Evolutionary conservation across 2,329 filamentous ascomycete genomes (phyloP).

Genomic region (Aciculosporium take): DNA sequence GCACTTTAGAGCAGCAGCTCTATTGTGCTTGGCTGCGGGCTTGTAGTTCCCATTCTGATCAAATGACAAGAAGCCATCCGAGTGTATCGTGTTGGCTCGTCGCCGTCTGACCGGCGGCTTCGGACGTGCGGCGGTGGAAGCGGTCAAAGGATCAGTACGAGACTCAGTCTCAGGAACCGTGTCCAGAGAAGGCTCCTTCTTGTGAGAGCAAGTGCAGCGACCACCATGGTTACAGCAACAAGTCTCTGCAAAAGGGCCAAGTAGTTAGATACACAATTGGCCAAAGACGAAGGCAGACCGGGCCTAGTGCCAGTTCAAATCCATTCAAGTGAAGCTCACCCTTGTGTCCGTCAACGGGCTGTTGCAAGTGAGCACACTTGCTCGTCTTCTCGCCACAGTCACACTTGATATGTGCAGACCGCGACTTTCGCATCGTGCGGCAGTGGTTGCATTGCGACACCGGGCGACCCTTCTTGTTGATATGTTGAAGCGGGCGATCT

Average conservation of each 20-base stretch:
- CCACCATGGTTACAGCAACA: conserved; percentile 59
- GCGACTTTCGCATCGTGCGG: conserved; percentile 88
- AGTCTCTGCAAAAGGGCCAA: conserved; percentile 32
- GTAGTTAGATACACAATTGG: conserved; percentile 6
- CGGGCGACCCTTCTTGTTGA: conserved; percentile 94
- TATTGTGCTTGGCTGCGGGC: conserved; percentile 44
- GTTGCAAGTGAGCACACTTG: conserved; percentile 48
- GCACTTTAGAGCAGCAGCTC: conserved; percentile 45
- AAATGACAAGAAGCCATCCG: conserved; percentile 43
- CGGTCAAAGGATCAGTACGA: conserved; percentile 28
- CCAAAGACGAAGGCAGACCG: conserved; percentile 3
- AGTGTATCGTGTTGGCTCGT: conserved; percentile 47
- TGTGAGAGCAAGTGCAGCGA: conserved; percentile 49
- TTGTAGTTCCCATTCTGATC: conserved; percentile 53
- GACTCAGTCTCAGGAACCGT: conserved; percentile 51
- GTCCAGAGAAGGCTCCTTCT: conserved; percentile 46
- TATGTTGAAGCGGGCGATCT: conserved; percentile 87
- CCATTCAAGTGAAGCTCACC: conserved; percentile 28
- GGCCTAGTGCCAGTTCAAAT: neutral
- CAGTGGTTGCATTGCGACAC: conserved; percentile 98
- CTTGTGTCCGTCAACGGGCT: conserved; percentile 42
- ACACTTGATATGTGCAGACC: conserved; percentile 87
- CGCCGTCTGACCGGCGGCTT: conserved; percentile 34
- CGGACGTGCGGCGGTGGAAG: conserved; percentile 18
- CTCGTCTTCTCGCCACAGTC: conserved; percentile 90